A percentile compares a stretch with the other conserved stretches of the same genome.
Evolutionary conservation across 495 filamentous ascomycete species (phyloP).

Genomic region (Rostrohypoxylon terebratum): DNA sequence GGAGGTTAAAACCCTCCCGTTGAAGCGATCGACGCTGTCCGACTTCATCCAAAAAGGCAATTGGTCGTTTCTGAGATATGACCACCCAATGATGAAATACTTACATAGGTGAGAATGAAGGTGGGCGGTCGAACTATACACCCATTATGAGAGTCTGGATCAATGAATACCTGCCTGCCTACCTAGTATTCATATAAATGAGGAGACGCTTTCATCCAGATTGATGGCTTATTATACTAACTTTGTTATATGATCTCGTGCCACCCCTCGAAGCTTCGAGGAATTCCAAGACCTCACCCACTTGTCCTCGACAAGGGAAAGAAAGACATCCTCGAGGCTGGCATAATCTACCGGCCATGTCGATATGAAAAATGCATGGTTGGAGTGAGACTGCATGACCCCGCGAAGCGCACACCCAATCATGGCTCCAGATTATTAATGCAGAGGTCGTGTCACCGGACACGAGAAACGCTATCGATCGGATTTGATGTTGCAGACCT

Average conservation of each 20-base stretch:
- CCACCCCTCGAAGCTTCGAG: not conserved
- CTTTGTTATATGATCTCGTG: not conserved
- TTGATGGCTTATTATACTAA: not conserved
- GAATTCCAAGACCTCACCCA: not conserved
- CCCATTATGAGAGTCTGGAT: not conserved
- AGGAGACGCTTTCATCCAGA: not conserved
- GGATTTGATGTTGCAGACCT: not conserved
- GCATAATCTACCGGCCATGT: not conserved
- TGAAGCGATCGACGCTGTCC: constrained; percentile 27
- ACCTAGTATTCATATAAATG: not conserved
- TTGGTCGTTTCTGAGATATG: constrained; percentile 31
- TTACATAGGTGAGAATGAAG: not conserved
- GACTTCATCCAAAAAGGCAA: constrained; percentile 25
- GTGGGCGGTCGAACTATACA: not conserved
- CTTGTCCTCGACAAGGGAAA: not conserved
- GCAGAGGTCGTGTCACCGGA: not conserved
- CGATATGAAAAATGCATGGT: constrained; percentile 2
- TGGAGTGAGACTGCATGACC: constrained; percentile 6
- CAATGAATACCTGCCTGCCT: not conserved
- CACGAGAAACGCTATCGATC: not conserved
- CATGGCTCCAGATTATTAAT: not conserved
- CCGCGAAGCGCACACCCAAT: not conserved
- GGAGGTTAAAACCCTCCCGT: constrained; percentile 29
- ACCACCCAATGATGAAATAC: constrained; percentile 33
- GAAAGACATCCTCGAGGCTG: not conserved